phyloP scores from a whole-genome alignment of 2,329 filamentous ascomycete species.

The Paraphaeosphaeria sporulosa region DNA sequence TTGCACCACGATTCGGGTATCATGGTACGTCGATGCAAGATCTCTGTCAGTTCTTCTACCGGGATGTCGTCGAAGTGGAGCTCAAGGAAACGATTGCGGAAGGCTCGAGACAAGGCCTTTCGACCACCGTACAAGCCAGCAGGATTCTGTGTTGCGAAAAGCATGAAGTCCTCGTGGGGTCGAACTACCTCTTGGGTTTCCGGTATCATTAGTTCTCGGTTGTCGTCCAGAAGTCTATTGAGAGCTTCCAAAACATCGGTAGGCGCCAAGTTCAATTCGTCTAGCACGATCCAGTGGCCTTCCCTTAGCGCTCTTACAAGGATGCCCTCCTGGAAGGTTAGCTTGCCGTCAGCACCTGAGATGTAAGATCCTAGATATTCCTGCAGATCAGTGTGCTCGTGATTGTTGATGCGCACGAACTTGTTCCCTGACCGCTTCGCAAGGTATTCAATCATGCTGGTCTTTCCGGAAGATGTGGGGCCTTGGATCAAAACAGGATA shows the following conservation, averaged over 20 bases:
- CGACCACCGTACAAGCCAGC: constrained; percentile 93
- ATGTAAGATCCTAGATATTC: constrained; percentile 97
- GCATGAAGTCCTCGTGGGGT: constrained; percentile 94
- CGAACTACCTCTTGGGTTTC: constrained; percentile 95
- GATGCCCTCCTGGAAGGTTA: constrained; percentile 91
- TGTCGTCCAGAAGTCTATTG: constrained; percentile 95
- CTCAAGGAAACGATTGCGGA: constrained; percentile 95
- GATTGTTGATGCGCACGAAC: constrained; percentile 98
- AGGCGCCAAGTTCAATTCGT: constrained; percentile 95
- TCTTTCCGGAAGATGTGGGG: constrained; percentile 96
- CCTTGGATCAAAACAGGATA: constrained; percentile 97
- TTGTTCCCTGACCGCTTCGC: constrained; percentile 97
- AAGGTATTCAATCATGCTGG: constrained; percentile 98
- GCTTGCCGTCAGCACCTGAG: constrained; percentile 81
- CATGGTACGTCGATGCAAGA: constrained; percentile 85
- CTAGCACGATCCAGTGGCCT: constrained; percentile 97
- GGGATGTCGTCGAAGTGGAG: constrained; percentile 98
- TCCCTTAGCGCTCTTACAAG: constrained; percentile 90
- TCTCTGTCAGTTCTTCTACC: constrained; percentile 89
- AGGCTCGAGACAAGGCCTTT: constrained; percentile 91
- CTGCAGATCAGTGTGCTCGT: constrained; percentile 97
- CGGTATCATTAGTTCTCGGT: constrained; percentile 91
- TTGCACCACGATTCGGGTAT: constrained; percentile 91
- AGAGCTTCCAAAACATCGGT: constrained; percentile 96
- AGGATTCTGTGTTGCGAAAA: constrained; percentile 98